Percentiles rank a stretch among this genome's conserved stretches.
phyloP scores from a whole-genome alignment of 148 eudicot genomes.

The Chenopodium album region DNA sequence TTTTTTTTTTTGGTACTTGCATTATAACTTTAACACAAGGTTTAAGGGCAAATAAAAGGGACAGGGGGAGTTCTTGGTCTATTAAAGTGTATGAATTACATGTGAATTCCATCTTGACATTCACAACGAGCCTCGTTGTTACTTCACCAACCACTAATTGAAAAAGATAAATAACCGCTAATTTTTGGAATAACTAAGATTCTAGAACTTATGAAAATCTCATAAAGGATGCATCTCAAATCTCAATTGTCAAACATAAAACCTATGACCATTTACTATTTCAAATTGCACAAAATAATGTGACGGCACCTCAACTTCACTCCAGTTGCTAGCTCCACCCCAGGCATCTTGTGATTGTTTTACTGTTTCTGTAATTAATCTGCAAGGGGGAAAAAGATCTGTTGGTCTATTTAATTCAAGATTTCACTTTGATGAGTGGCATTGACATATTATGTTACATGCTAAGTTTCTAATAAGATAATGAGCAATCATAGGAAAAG shows the following conservation, averaged over 20 bases:
- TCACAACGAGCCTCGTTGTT: background rate
- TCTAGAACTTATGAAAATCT: background rate
- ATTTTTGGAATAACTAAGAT: too few species aligned
- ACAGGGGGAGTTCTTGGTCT: too few species aligned
- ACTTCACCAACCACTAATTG: background rate
- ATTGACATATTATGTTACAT: background rate
- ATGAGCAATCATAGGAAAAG: background rate
- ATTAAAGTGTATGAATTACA: too few species aligned
- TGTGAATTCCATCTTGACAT: too few species aligned
- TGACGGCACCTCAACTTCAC: slow-evolving; percentile 67
- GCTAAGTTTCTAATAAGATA: background rate
- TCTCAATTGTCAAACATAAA: background rate
- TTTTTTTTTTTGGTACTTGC: too few species aligned
- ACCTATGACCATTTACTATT: background rate
- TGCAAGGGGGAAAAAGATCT: slow-evolving; percentile 25
- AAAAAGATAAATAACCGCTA: background rate
- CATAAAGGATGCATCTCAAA: background rate
- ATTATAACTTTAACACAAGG: too few species aligned
- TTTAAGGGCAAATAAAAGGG: too few species aligned
- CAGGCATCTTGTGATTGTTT: slow-evolving; percentile 71
- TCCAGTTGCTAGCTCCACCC: slow-evolving; percentile 70
- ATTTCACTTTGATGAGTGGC: background rate
- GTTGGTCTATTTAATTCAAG: background rate
- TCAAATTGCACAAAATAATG: background rate
- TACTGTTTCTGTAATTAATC: slow-evolving; percentile 69